These are phyloP conservation scores for Pholiota microspora DNA, from an alignment of 768 basidiomycete genomes.

Conservation along the genomic window DNA sequence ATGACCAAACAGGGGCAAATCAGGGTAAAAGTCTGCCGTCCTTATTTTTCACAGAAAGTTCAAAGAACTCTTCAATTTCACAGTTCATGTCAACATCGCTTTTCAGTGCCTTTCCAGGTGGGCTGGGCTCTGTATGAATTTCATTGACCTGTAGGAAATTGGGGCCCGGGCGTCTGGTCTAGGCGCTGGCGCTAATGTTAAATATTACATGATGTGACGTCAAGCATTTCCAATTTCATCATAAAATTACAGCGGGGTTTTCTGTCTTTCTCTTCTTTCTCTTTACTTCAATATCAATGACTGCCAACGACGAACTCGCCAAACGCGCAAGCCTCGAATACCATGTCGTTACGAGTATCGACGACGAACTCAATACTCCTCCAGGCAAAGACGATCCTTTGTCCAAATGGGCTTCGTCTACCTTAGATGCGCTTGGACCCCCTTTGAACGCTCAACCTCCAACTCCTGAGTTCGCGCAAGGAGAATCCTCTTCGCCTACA, in stretches of 20 bases:
- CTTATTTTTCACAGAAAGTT: too few species aligned
- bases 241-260: too few species aligned
- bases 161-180: neutral
- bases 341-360: neutral
- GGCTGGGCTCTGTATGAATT: neutral
- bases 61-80: too few species aligned
- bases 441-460: too few species aligned
- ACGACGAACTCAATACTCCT: neutral
- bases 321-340: neutral
- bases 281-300: too few species aligned
- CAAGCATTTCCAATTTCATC: neutral
- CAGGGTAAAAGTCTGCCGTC: too few species aligned
- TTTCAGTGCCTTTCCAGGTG: too few species aligned
- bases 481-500: too few species aligned
- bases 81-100: too few species aligned
- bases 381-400: neutral
- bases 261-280: too few species aligned
- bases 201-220: neutral
- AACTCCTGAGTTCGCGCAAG: too few species aligned
- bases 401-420: conserved; percentile 7
- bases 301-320: neutral
- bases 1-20: too few species aligned
- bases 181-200: neutral
- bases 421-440: conserved; percentile 8
- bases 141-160: neutral